Base-by-base conservation (phyloP, 2,329 filamentous ascomycete genomes). In the Phaeophleospora eucalypticola region DNA sequence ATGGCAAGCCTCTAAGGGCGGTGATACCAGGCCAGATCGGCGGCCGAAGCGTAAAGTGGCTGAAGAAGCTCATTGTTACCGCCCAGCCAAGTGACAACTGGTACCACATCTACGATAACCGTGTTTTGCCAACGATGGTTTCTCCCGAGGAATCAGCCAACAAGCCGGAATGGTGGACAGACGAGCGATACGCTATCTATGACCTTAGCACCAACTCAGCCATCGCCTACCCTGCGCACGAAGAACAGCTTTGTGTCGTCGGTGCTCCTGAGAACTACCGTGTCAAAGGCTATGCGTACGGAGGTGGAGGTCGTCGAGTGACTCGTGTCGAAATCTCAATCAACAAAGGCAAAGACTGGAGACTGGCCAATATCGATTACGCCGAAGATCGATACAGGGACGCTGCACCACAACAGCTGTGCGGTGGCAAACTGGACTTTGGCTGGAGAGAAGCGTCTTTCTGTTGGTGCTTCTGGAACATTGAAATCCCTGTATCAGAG, bases 51-150 rank as follows among this genome's bases (percentile, higher is more conserved):
- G 89, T 96, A 24, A 96, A 96, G 68, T 96, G 90, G 90, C 65
- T 96, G 48, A 91, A 84, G 71, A 83, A 77, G 54, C 78, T 96
- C 50, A 85, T 89, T 36, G 67, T 96, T 41, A 91, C 89, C 0
- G 79, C 83, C 8, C 73, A 77, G 18, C 89, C 89, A 0, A 95
- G 89, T 62, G 84, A 91, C 53, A 95, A 94, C 62, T 95, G 89
- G 88, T 95, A 95, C 60, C 90, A 96, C 66, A 89, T 94, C 52
- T 90, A 93, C 67, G 90, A 96, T 65, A 96, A 96, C 64, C 76
- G 89, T 48, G 89, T 96, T 1, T 70, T 96, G 33, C 90, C 90
- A 4, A 95, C 89, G 0, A 90, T 83, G 78, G 77, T 95, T 14
- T 84, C 83, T 9, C 89, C 90, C 0, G 89, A 95, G 57, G 83